phyloP scores from a whole-genome alignment of 768 basidiomycete genomes.

The Rhizopogon sp. region DNA sequence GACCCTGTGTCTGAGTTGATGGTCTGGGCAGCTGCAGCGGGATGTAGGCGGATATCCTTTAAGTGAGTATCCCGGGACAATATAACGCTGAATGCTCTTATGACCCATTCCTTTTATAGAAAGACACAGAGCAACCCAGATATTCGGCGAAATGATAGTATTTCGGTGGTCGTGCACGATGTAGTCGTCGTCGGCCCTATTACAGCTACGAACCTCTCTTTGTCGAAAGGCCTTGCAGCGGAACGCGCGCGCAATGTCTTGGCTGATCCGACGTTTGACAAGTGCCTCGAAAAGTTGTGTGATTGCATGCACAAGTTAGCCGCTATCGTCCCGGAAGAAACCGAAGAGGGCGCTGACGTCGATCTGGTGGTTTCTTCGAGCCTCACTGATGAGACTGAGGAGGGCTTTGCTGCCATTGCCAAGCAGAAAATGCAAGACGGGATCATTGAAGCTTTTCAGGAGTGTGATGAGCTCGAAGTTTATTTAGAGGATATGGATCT shows the following conservation, averaged over 20 bases:
- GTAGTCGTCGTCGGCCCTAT: conserved; percentile 55
- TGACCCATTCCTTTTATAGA: conserved; percentile 15
- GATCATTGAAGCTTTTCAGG: conserved; percentile 4
- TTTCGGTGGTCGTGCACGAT: conserved; percentile 58
- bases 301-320: conserved; percentile 27
- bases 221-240: conserved; percentile 67
- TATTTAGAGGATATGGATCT: neutral
- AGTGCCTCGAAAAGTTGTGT: conserved; percentile 39
- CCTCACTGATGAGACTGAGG: conserved; percentile 41
- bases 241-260: conserved; percentile 56
- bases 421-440: conserved; percentile 26
- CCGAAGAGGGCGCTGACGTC: conserved; percentile 12
- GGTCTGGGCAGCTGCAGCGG: conserved; percentile 56
- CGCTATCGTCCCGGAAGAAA: conserved; percentile 4
- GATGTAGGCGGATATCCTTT: conserved; percentile 50
- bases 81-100: conserved; percentile 2
- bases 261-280: conserved; percentile 39
- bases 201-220: conserved; percentile 45
- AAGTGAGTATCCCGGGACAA: conserved; percentile 28
- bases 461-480: neutral
- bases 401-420: conserved; percentile 44
- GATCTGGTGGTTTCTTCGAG: conserved; percentile 12
- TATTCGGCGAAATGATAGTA: conserved; percentile 41
- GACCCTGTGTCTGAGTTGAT: conserved; percentile 74
- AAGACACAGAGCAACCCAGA: conserved; percentile 41